Evolutionary conservation across 345 rosid genomes (phyloP), one percentile per base, ranked within the genome.

Genomic region (Citrus hindsii): DNA sequence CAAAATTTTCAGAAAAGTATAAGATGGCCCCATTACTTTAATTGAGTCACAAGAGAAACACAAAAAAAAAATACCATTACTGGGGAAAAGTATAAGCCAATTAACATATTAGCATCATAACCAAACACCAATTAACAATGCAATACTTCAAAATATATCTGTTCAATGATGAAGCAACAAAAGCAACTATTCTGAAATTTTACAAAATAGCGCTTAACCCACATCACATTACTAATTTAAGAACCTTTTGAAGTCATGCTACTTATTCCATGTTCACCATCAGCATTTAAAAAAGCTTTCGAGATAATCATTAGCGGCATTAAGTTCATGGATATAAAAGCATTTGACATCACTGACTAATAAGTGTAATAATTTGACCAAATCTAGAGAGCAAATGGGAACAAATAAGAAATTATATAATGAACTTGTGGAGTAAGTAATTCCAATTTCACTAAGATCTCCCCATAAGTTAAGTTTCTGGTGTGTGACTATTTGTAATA

Each of bases 1-100:
- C 38, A 66, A 69, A 46, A 0, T 71, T 74, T 72, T 38, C 74
- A 55, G 68, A 67, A 38, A 77, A 81, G 70, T 72, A 81, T 73
- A 27, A 71, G 2, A 22, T 67, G 72, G 76, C 75, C 76, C 71
- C 51, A 58, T 6, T 28, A 59, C 61, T 40, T 63, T 18, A 37
- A 37, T 32, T 60, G 60, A 32, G 53, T 12, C 25, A 46, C 46
- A 27, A 71, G 24, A 27, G 65, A 72, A 69, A 73, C n/a, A 56
- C 65, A 22, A 59, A 5, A 61, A 59, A 5, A 61, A 5, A 32
- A 46, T 22, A 32, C 48, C 38, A 46, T 35, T 25, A 70, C 67
- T 2, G 5, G 9, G 10, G 67, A 74, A 59, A 69, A 46, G 7
- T 4, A 60, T 24, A 53, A 25, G 60, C 12, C 19, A 60, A 46